Conservation (phyloP, 371 early-diverging fungal species). For the Coemansia sp. region DNA sequence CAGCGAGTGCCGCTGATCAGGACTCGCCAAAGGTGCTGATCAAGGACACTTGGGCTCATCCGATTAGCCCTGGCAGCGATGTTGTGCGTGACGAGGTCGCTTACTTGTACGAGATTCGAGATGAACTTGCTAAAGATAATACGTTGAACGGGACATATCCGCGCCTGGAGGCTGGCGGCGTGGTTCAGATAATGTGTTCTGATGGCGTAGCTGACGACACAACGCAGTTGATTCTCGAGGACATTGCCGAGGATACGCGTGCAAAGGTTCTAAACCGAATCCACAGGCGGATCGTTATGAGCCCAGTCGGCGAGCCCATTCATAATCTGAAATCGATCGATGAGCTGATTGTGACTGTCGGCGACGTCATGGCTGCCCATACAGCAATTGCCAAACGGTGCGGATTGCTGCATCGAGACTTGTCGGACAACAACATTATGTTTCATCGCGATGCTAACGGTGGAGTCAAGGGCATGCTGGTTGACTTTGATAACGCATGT, state of each 20-base stretch:
- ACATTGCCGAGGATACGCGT: neutral
- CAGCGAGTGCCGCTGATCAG: neutral
- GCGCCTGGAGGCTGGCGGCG: slow-evolving; percentile 1
- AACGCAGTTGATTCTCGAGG: neutral
- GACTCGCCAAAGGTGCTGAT: neutral
- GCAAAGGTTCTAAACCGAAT: neutral
- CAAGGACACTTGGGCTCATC: neutral
- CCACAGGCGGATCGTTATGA: slow-evolving; percentile 23
- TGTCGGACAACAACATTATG: slow-evolving; percentile 27
- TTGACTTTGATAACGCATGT: slow-evolving; percentile 24
- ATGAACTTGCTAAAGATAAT: no score
- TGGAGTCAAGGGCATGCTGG: slow-evolving; percentile 12
- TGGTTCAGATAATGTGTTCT: neutral
- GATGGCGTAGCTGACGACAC: neutral
- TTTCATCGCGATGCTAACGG: neutral
- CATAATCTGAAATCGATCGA: neutral
- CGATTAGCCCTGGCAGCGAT: neutral
- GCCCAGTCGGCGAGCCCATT: slow-evolving; percentile 8
- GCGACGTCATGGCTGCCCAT: slow-evolving; percentile 15
- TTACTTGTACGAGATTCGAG: neutral
- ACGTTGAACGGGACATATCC: neutral
- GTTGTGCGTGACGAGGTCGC: neutral
- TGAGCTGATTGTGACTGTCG: slow-evolving; percentile 21
- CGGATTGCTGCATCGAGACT: slow-evolving; percentile 22
- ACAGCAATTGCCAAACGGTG: neutral